Evolutionary conservation across 2,329 filamentous ascomycete species (phyloP), one percentile per base, ranked within the genome.

Genomic region (Fusarium pininemorale): DNA sequence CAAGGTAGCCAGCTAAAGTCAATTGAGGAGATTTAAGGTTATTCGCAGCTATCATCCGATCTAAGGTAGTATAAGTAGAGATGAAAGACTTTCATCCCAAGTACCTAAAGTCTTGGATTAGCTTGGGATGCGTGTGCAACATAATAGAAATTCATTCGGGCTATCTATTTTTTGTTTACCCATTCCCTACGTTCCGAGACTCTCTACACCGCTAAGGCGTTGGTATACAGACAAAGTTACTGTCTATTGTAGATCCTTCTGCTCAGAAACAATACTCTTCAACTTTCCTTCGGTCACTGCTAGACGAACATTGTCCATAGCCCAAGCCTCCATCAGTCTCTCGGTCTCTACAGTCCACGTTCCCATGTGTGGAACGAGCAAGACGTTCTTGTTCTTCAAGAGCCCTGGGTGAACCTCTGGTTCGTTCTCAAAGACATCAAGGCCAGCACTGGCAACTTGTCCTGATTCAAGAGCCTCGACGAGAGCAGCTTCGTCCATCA

Each of bases 401-500:
- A 97, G 84, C 3, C 92, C 93, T 1, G 90, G 91, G 78, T 96
- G 93, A 35, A 97, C 84, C 66, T 89, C 86, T 1, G 94, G 94
- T 82, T 97, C 94, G 42, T 95, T 86, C 80, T 97, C 94, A 79
- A 91, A 97, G 56, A 97, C 94, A 80, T 97, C 94, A 10, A 97
- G 86, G 3, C 94, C 94, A 20, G 86, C 91, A 16, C 90, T 92
- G 73, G 87, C 87, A 47, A 97, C 93, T 66, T 90, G 89, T 12
- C 94, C 93, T 22, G 84, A 87, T 26, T 92, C 87, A 5, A 97
- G 86, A 3, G 94, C 93, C 50, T 90, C 84, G 11, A 95, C 94
- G 13, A 97, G 89, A 4, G 94, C 94, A 12, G 87, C 91, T 82
- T 97, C 94, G 77, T 97, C 92, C 78, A 97, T 93, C 63, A 96